A percentile compares a stretch with the other conserved stretches of the same genome.
These are phyloP conservation scores for Septoria petroselini DNA, from an alignment of 2,329 filamentous ascomycete genomes.

Conservation along the genomic window DNA sequence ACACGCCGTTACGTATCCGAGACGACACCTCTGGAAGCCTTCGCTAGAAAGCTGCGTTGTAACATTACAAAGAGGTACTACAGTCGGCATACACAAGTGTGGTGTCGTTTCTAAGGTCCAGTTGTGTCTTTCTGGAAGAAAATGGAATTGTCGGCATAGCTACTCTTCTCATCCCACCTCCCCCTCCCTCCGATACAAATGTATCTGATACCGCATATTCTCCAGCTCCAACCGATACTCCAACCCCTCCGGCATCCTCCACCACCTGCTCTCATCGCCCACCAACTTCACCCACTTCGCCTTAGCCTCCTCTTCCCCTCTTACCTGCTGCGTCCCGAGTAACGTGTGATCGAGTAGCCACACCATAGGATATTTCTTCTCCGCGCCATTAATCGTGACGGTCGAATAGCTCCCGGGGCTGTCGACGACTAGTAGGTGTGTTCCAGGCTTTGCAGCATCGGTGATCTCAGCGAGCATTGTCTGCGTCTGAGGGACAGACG, in stretches of 20 bases:
- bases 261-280: conserved; percentile 79
- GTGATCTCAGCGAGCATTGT: conserved; percentile 70
- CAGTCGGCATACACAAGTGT: too few species aligned
- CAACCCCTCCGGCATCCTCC: conserved; percentile 62
- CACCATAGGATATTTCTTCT: conserved; percentile 83
- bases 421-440: conserved; percentile 80
- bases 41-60: too few species aligned
- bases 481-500: conserved; percentile 71
- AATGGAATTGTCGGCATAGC: not conserved
- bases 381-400: conserved; percentile 57
- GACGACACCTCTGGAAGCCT: too few species aligned
- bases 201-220: conserved; percentile 92
- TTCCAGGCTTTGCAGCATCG: conserved; percentile 53
- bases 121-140: too few species aligned
- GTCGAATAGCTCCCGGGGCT: conserved; percentile 92
- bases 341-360: conserved; percentile 86
- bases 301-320: conserved; percentile 16
- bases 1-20: too few species aligned
- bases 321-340: conserved; percentile 38
- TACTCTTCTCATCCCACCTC: not conserved
- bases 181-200: conserved; percentile 61
- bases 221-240: conserved; percentile 82
- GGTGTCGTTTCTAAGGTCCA: too few species aligned
- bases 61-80: too few species aligned
- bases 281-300: conserved; percentile 69